These are phyloP conservation scores for Dactylellina sp. DNA, from an alignment of 2,329 filamentous ascomycete species.

Conservation along the genomic window DNA sequence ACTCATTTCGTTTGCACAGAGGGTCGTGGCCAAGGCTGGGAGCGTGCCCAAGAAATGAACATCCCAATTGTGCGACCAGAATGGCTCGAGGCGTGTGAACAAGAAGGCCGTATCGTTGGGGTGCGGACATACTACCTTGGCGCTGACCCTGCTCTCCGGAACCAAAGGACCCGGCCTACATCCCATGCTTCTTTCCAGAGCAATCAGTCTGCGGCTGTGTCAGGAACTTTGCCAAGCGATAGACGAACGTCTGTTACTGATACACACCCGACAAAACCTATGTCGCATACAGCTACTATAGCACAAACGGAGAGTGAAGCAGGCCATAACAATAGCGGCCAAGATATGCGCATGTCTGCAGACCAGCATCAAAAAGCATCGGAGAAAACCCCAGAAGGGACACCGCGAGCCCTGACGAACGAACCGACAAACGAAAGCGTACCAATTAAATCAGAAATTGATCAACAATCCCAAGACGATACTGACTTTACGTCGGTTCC, in stretches of 20 bases:
- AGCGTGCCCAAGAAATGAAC: conserved; percentile 97
- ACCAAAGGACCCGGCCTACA: conserved; percentile 31
- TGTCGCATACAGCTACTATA: neutral
- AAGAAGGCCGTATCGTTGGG: conserved; percentile 89
- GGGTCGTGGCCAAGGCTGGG: conserved; percentile 88
- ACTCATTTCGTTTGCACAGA: conserved; percentile 99
- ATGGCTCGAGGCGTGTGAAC: conserved; percentile 97
- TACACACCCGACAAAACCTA: conserved; percentile 2
- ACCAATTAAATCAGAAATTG: conserved; percentile 1
- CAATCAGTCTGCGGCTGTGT: neutral
- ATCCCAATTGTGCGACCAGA: conserved; percentile 96
- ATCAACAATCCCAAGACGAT: conserved; percentile 42
- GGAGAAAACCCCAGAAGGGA: conserved; percentile 6
- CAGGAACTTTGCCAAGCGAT: conserved; percentile 6
- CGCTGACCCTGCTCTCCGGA: conserved; percentile 69
- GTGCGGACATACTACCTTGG: conserved; percentile 97
- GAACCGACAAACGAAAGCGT: conserved; percentile 7
- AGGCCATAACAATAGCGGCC: neutral
- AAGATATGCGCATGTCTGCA: neutral
- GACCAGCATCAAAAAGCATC: conserved; percentile 3
- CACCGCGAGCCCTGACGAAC: neutral
- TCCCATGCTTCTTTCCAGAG: conserved; percentile 37
- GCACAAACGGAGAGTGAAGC: conserved; percentile 18
- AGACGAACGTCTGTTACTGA: conserved; percentile 39
- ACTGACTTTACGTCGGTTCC: conserved; percentile 52